Base-by-base conservation (phyloP, 2,329 filamentous ascomycete species). In the Pseudopithomyces chartarum region DNA sequence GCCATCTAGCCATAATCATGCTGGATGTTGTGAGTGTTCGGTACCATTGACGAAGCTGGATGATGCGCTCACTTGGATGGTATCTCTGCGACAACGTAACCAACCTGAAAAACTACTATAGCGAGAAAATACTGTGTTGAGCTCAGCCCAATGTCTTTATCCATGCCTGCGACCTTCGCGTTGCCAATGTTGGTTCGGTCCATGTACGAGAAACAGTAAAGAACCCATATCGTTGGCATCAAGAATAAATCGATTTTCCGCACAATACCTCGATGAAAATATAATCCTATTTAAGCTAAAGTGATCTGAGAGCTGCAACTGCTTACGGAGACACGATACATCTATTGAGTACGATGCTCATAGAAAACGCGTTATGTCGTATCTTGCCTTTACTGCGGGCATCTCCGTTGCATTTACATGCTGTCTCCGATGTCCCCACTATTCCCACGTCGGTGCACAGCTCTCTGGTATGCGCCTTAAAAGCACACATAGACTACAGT, bases 121-220 rank as follows among this genome's bases (percentile, higher is more conserved):
- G 64, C 60, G 23, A 68, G 60, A 29, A 65, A 66, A 52, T 68
- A 89, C 58, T 88, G 78, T 40, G 87, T 84, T 1, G 84, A 85
- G n/a, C 34, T 59, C 17, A 73, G 57, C 1, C 62, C 55, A 5
- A 67, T 54, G 22, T 67, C 61, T 10, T 23, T 52, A 17, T 57
- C 64, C 42, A 71, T 63, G 20, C 70, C 67, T 23, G 71, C 69
- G 15, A 77, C 68, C 32, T 69, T 69, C 53, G 66, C 78, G 80
- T 84, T 87, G 29, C 62, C 66, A 54, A 71, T 68, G 39, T 68
- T 68, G 13, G 63, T 67, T 22, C 66, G 62, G 46, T 70, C 67
- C 66, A 68, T 67, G 43, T 64, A 67, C 17, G 61, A 66, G 55
- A 66, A 65, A 42, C 60, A 61, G 42, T 67, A 68, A 6, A 67